These are phyloP conservation scores for Lactarius pseudohatsudake DNA, from an alignment of 768 basidiomycete species.

Conservation along the genomic window DNA sequence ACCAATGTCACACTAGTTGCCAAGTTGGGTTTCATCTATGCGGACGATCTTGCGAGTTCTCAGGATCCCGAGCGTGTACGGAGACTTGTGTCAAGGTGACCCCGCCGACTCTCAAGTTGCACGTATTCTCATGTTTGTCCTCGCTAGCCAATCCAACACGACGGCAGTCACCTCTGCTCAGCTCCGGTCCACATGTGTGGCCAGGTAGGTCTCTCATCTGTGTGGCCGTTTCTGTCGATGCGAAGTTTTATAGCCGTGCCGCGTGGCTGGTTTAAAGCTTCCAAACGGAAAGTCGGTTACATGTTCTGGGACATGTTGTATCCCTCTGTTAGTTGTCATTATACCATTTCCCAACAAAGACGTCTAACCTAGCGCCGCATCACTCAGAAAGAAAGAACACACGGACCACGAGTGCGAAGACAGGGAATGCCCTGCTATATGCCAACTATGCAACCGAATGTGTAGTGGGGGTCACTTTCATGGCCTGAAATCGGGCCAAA, in stretches of 20 bases:
- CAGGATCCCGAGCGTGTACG: slow-evolving; percentile 53
- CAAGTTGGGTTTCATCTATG: too few species aligned
- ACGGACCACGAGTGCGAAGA: slow-evolving; percentile 49
- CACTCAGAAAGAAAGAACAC: slow-evolving; percentile 45
- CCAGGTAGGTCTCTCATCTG: slow-evolving; percentile 38
- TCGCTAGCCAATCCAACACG: slow-evolving; percentile 25
- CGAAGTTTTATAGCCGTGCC: slow-evolving; percentile 10
- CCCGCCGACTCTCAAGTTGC: too few species aligned
- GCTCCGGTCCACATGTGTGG: slow-evolving; percentile 56
- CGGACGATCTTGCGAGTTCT: too few species aligned
- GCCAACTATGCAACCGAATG: too few species aligned
- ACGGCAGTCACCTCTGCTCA: slow-evolving; percentile 52
- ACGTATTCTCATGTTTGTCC: neutral
- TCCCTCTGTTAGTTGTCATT: slow-evolving; percentile 14
- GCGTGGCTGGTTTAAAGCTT: neutral
- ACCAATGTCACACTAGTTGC: too few species aligned
- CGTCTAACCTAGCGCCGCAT: neutral
- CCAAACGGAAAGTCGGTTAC: neutral
- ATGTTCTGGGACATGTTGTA: slow-evolving; percentile 7
- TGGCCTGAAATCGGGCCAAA: too few species aligned
- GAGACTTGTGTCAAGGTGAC: neutral
- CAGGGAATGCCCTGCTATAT: slow-evolving; percentile 48
- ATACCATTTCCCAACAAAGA: neutral
- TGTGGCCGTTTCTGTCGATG: neutral
- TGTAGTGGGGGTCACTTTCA: too few species aligned